phyloP scores from a whole-genome alignment of 345 rosid genomes.

The Lumnitzera littorea region DNA sequence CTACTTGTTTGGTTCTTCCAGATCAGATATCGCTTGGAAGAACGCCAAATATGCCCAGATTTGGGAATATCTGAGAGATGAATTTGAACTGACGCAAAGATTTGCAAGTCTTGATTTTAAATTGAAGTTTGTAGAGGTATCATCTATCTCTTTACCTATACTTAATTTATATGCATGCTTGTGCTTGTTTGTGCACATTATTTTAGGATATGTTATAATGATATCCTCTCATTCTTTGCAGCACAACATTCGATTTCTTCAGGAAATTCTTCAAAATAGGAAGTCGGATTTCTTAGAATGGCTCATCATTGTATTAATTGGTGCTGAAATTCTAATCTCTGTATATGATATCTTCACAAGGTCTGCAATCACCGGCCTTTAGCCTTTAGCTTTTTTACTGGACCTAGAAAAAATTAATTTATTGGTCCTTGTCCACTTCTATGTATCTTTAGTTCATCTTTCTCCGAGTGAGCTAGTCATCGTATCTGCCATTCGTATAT shows the following conservation, averaged over 20 bases:
- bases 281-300: conserved; percentile 92
- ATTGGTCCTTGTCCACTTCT: no score
- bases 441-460: no score
- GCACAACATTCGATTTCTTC: conserved; percentile 93
- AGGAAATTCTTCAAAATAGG: conserved; percentile 91
- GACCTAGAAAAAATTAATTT: no score
- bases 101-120: conserved; percentile 90
- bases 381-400: not conserved
- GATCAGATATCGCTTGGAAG: conserved; percentile 99
- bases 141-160: not conserved
- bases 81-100: conserved; percentile 83
- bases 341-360: conserved; percentile 39
- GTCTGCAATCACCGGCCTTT: conserved; percentile 8
- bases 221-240: conserved; percentile 22
- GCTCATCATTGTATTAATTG: conserved; percentile 81
- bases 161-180: not conserved
- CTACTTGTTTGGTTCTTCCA: conserved; percentile 12
- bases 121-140: conserved; percentile 91
- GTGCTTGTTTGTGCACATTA: not conserved
- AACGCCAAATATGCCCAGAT: conserved; percentile 89
- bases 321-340: conserved; percentile 70
- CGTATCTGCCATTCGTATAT: no score
- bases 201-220: not conserved
- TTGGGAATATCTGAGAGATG: conserved; percentile 94
- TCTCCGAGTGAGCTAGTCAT: no score